Conservation (phyloP, 768 basidiomycete genomes). For the Amanita rubescens region DNA sequence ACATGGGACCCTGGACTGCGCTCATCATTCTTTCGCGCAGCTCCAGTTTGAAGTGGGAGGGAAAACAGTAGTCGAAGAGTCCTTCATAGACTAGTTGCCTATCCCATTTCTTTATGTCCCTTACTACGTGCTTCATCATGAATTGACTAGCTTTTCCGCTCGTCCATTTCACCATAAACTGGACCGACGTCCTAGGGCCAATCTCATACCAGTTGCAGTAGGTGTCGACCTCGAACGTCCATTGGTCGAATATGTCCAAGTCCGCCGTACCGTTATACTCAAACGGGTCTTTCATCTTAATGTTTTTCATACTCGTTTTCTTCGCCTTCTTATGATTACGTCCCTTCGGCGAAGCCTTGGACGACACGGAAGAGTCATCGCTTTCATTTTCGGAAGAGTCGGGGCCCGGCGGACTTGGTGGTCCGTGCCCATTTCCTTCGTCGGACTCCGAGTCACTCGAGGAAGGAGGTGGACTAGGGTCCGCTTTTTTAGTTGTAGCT, state of each 20-base stretch:
- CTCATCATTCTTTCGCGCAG: constrained; percentile 1
- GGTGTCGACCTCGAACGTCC: neutral
- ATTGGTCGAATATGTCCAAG: neutral
- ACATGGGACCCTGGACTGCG: neutral
- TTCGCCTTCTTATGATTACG: no score
- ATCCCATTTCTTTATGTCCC: no score
- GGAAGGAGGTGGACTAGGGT: no score
- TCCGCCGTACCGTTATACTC: neutral
- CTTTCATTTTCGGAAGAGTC: no score
- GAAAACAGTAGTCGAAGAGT: constrained; percentile 13
- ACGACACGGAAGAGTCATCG: no score
- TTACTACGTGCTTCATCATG: constrained; percentile 8
- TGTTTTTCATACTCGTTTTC: neutral
- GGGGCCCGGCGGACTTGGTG: no score
- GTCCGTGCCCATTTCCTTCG: no score
- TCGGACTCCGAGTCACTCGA: no score
- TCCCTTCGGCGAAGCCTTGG: no score
- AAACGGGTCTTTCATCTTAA: neutral
- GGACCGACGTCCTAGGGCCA: neutral
- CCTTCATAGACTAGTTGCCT: constrained; percentile 5
- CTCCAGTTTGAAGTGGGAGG: constrained; percentile 2
- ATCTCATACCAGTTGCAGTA: no score
- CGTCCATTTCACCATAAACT: no score
- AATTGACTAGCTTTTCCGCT: constrained; percentile 9
- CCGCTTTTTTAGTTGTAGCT: neutral